Evolutionary conservation across 805 yeast genomes (phyloP), one percentile per base, ranked within the genome.

Genomic region (Saccharomycopsis fibuligera): DNA sequence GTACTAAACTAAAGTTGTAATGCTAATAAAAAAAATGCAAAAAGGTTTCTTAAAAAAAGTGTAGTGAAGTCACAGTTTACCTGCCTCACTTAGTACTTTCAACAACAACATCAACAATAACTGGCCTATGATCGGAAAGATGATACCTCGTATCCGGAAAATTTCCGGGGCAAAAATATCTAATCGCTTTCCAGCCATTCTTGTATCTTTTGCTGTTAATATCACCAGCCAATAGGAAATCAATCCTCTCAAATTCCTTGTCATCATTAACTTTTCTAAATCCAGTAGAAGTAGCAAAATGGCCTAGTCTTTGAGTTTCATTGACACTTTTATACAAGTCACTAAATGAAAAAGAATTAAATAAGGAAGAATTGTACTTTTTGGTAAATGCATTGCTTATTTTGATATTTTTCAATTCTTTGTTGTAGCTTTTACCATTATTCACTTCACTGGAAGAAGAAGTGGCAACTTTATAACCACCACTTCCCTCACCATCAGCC

Each of bases 281-380:
- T 1, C 75, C 74, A n/a, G 69, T 65, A 51, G 64, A 68, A 1
- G 76, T 70, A 2, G 66, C 59, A 45, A 62, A 59, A 44, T 65
- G 57, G 2, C 70, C 70, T 40, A 62, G 43, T 56, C 72, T 58
- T 24, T 54, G 54, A 14, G 58, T 52, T 3, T 55, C 5, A 12
- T 16, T 25, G 17, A 24, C 47, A 54, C 55, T 1, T 61, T 58
- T 17, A 21, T 62, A 45, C 3, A 65, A 46, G 48, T 67, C 70
- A 30, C 52, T 41, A 45, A 63, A 64, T 0, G 46, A 48, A 54
- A 65, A 64, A n/a, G 56, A 47, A 5, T 49, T 41, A 5, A 45
- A 30, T 14, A 48, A 45, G 1, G 49, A n/a, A 17, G 57, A 56
- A 5, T 41, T 33, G 50, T 58, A 67, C 29, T 52, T 57, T 4